phyloP scores from a whole-genome alignment of 345 rosid genomes.

The Mallotus nudiflorus region DNA sequence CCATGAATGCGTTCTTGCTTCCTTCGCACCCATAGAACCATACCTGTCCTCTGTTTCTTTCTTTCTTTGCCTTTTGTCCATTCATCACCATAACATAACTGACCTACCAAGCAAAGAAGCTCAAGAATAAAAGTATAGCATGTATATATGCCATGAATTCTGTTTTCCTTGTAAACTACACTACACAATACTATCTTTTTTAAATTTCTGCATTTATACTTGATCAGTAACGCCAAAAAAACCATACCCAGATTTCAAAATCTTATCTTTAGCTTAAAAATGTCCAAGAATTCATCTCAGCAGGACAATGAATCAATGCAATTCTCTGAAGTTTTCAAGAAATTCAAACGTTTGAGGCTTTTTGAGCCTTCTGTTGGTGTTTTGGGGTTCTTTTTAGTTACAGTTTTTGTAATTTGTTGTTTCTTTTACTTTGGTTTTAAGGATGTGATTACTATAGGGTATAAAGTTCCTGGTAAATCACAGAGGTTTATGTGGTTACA shows the following conservation, averaged over 20 bases:
- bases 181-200: constrained; percentile 7
- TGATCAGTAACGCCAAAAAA: constrained; percentile 7
- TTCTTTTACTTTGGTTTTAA: constrained; percentile 73
- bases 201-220: not conserved
- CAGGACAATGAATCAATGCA: constrained; percentile 47
- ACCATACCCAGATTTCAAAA: constrained; percentile 30
- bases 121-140: not conserved
- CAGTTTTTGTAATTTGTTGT: constrained; percentile 55
- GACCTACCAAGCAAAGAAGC: constrained; percentile 51
- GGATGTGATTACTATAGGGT: constrained; percentile 41
- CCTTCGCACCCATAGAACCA: constrained; percentile 24
- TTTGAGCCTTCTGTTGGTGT: constrained; percentile 70
- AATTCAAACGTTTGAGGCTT: constrained; percentile 61
- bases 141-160: constrained; percentile 14
- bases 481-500: constrained; percentile 64
- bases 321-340: constrained; percentile 41
- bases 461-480: constrained; percentile 47
- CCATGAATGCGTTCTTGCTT: constrained; percentile 50
- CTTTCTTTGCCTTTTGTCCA: not conserved
- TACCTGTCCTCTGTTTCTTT: not conserved
- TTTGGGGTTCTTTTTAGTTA: constrained; percentile 64
- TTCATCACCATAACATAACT: constrained; percentile 25
- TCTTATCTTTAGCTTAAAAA: constrained; percentile 28
- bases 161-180: constrained; percentile 29
- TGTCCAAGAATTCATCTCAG: constrained; percentile 48